These are phyloP conservation scores for Schoenoplectus triqueter DNA, from an alignment of 202 grass and related monocot species.

Conservation along the genomic window DNA sequence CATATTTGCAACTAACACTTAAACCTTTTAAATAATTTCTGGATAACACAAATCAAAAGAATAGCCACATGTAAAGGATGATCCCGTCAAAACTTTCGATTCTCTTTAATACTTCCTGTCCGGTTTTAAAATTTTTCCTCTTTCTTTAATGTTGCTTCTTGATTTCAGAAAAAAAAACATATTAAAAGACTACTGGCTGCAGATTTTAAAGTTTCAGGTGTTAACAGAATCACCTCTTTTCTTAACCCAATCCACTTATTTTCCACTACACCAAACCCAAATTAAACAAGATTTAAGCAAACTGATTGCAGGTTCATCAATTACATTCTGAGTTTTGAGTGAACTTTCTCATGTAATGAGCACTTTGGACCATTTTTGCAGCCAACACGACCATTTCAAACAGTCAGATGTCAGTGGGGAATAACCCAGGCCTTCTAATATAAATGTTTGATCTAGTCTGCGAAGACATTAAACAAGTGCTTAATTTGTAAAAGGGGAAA, in stretches of 20 bases:
- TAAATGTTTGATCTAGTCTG: neutral
- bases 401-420: neutral
- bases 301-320: slow-evolving; percentile 1
- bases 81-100: neutral
- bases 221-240: neutral
- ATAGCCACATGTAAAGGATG: neutral
- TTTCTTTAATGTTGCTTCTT: slow-evolving; percentile 12
- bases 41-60: neutral
- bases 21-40: slow-evolving; percentile 3
- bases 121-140: neutral
- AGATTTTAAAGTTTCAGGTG: neutral
- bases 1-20: slow-evolving; percentile 27
- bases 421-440: neutral
- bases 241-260: neutral
- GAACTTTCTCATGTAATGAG: neutral
- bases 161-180: neutral
- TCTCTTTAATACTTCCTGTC: neutral
- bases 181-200: neutral
- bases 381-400: neutral
- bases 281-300: slow-evolving; percentile 16
- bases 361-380: neutral
- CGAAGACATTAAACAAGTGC: neutral
- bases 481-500: slow-evolving; percentile 1
- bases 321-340: neutral
- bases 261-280: neutral